These are phyloP conservation scores for Citrus glauca DNA, from an alignment of 345 rosid genomes.

Conservation along the genomic window DNA sequence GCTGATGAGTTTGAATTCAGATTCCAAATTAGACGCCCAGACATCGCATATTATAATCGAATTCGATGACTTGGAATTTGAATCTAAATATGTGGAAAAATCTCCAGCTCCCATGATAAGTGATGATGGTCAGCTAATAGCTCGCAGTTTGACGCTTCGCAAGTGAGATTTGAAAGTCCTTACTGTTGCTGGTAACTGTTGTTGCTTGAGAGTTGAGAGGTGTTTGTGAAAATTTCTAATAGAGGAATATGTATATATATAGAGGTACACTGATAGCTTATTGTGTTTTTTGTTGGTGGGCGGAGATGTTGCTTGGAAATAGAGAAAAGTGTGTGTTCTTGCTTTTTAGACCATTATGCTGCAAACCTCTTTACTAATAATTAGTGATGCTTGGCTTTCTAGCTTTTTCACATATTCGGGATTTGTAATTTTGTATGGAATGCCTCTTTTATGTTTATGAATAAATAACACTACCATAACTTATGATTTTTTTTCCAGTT, in stretches of 20 bases:
- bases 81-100: slow-evolving; percentile 3
- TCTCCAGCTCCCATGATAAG: not conserved
- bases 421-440: no score
- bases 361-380: no score
- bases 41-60: slow-evolving; percentile 62
- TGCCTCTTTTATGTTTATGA: no score
- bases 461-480: no score
- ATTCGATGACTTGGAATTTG: slow-evolving; percentile 6
- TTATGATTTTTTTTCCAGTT: no score
- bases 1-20: slow-evolving; percentile 57
- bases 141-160: no score
- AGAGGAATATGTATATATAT: not conserved
- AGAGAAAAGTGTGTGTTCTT: not conserved
- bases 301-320: slow-evolving; percentile 5
- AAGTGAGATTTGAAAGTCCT: not conserved
- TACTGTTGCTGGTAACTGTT: not conserved
- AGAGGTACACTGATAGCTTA: no score
- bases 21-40: slow-evolving; percentile 67
- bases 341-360: no score
- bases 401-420: no score
- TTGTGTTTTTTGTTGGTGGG: not conserved
- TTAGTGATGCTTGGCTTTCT: no score
- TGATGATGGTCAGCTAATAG: no score
- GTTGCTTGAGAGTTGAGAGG: not conserved
- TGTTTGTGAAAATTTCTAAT: not conserved